Evolutionary conservation across 495 filamentous ascomycete species (phyloP), one percentile per base, ranked within the genome.

Genomic region (Aspergillus baeticus): DNA sequence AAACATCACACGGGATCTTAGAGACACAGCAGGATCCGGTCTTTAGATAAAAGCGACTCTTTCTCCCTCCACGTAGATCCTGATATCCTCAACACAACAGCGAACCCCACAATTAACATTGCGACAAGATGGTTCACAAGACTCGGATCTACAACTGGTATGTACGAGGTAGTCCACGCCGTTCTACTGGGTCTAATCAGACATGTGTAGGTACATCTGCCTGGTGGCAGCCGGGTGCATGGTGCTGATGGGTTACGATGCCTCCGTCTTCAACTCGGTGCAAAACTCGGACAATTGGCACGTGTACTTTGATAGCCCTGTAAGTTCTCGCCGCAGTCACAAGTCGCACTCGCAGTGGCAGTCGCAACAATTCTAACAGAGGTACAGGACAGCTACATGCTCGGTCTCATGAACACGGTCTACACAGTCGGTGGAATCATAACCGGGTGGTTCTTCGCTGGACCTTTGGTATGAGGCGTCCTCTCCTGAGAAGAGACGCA

Each of bases 161-260:
- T 43, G 14, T 3, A 10, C 39, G 13, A 21, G 3, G 4, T 11
- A 1, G 13, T 18, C 18, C 26, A 8, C 8, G 26, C 4, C 26
- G 3, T 29, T 41, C 38, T 7, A 23, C 13, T 10, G 17, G n/a
- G 3, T 22, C 4, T 17, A 21, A 23, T 21, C 5, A 6, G 5
- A 3, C 7, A 2, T 6, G 2, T 8, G 8, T 10, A 84, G 82
- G 83, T 85, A 83, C 67, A 77, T 82, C 46, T 83, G 83, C 42
- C 67, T 81, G 23, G 78, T 85, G 44, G 83, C 83, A 26, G 82
- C 84, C 61, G 75, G 81, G 67, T 86, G 83, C 62, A 87, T 87
- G 84, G 82, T 85, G 11, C 69, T 87, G 14, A 86, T 84, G 61
- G 83, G 84, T 13, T 87, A 85, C 57, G 83, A 87, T 75, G 82